phyloP scores from a whole-genome alignment of 257 asterid genomes.

The Avicennia marina region DNA sequence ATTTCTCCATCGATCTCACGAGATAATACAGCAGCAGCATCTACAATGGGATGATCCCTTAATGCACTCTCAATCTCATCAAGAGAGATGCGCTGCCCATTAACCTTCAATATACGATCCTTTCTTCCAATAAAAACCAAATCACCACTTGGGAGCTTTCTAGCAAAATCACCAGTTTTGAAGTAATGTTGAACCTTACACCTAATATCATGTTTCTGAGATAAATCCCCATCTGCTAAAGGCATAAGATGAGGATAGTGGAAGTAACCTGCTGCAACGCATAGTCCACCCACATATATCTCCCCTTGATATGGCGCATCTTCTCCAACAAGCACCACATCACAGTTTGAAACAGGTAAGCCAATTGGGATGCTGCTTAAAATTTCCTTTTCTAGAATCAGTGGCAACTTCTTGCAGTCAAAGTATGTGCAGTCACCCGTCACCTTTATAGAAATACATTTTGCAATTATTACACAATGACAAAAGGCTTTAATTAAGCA shows the following conservation, averaged over 20 bases:
- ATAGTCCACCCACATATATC: conserved; percentile 69
- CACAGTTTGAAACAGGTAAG: conserved; percentile 62
- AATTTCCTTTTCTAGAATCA: conserved; percentile 46
- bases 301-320: conserved; percentile 70
- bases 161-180: conserved; percentile 85
- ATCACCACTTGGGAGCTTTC: conserved; percentile 77
- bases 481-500: conserved; percentile 9
- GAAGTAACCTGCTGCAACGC: conserved; percentile 78
- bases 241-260: conserved; percentile 55
- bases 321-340: conserved; percentile 65
- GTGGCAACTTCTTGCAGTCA: conserved; percentile 75
- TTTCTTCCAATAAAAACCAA: conserved; percentile 75
- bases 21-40: conserved; percentile 77
- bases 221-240: conserved; percentile 28
- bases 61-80: conserved; percentile 78
- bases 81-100: conserved; percentile 79
- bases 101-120: conserved; percentile 77
- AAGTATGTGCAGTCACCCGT: conserved; percentile 95
- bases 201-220: conserved; percentile 19
- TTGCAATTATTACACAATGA: conserved; percentile 9
- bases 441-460: conserved; percentile 43
- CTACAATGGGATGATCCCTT: conserved; percentile 61
- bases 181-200: conserved; percentile 35
- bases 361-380: conserved; percentile 76
- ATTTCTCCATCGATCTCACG: conserved; percentile 48